phyloP scores from a whole-genome alignment of 2,329 filamentous ascomycete genomes.

The Cladosporium sphaerospermum region DNA sequence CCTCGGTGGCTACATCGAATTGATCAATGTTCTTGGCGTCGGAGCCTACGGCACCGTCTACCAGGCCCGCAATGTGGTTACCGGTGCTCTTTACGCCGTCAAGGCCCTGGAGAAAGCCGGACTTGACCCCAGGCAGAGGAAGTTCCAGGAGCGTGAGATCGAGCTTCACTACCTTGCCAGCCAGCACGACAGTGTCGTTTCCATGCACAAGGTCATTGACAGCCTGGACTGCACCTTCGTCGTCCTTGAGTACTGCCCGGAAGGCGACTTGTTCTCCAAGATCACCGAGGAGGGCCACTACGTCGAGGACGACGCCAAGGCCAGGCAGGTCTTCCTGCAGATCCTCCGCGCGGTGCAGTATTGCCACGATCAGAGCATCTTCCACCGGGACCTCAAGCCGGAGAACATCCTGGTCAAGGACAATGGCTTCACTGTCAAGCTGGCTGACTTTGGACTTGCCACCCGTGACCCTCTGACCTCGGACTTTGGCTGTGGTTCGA shows the following conservation, averaged over 20 bases:
- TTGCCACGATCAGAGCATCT: constrained; percentile 89
- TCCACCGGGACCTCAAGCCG: constrained; percentile 95
- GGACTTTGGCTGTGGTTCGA: constrained; percentile 96
- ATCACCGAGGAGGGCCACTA: constrained; percentile 95
- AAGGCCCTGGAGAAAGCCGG: constrained; percentile 95
- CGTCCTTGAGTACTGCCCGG: constrained; percentile 92
- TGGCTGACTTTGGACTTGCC: constrained; percentile 95
- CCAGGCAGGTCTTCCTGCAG: constrained; percentile 84
- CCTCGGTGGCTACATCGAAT: constrained; percentile 73
- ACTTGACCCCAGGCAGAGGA: constrained; percentile 77
- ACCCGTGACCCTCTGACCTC: constrained; percentile 77
- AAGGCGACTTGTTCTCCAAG: constrained; percentile 94
- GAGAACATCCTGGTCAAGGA: constrained; percentile 95
- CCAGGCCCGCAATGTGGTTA: constrained; percentile 76
- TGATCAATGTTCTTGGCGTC: constrained; percentile 80
- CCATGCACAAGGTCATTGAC: constrained; percentile 88
- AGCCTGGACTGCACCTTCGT: constrained; percentile 90
- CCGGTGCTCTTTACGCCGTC: constrained; percentile 78
- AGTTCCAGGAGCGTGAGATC: constrained; percentile 91
- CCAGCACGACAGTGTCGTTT: constrained; percentile 86
- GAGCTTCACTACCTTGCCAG: constrained; percentile 84
- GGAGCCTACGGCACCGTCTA: constrained; percentile 98
- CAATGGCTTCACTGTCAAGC: constrained; percentile 81
- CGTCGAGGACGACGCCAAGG: constrained; percentile 82
- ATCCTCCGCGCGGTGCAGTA: constrained; percentile 93